These are phyloP conservation scores for Auriculariales sp. DNA, from an alignment of 768 basidiomycete species.

Conservation along the genomic window DNA sequence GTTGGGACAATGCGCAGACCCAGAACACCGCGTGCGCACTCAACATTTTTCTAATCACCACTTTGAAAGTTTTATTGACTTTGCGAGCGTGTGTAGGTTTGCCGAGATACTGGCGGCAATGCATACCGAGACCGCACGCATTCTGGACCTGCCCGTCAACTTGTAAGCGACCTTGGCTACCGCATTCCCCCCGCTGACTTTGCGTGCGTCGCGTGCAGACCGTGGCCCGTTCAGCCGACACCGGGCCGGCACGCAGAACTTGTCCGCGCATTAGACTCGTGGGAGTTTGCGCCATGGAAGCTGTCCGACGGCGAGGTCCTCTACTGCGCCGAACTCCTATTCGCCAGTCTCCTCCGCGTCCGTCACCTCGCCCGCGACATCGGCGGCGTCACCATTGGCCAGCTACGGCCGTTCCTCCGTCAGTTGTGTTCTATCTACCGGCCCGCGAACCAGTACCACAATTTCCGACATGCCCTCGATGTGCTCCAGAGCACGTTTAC, in stretches of 20 bases:
- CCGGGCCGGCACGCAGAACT: constrained; percentile 41
- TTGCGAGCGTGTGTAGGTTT: constrained; percentile 38
- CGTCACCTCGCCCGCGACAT: constrained; percentile 35
- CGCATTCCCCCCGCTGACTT: background rate
- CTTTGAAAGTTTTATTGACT: too few species aligned
- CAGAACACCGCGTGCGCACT: constrained; percentile 39
- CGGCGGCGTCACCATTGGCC: constrained; percentile 42
- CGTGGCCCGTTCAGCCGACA: constrained; percentile 33
- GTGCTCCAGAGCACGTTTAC: constrained; percentile 87
- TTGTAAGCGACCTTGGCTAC: too few species aligned
- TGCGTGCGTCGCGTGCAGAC: constrained; percentile 20
- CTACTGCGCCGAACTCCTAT: constrained; percentile 70
- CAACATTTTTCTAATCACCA: too few species aligned
- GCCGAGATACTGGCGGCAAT: constrained; percentile 78
- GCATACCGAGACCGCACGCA: constrained; percentile 62
- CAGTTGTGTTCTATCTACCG: constrained; percentile 90
- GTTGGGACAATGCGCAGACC: constrained; percentile 34
- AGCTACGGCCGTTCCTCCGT: constrained; percentile 59
- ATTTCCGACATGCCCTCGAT: constrained; percentile 92
- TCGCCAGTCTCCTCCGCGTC: constrained; percentile 70
- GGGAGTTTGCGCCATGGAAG: constrained; percentile 84
- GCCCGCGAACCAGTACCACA: constrained; percentile 87
- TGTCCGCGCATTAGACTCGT: constrained; percentile 54
- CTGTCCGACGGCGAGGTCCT: constrained; percentile 73
- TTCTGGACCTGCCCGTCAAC: constrained; percentile 42